These are phyloP conservation scores for Fraxinus dipetala DNA, from an alignment of 305 asterid genomes.

Conservation along the genomic window DNA sequence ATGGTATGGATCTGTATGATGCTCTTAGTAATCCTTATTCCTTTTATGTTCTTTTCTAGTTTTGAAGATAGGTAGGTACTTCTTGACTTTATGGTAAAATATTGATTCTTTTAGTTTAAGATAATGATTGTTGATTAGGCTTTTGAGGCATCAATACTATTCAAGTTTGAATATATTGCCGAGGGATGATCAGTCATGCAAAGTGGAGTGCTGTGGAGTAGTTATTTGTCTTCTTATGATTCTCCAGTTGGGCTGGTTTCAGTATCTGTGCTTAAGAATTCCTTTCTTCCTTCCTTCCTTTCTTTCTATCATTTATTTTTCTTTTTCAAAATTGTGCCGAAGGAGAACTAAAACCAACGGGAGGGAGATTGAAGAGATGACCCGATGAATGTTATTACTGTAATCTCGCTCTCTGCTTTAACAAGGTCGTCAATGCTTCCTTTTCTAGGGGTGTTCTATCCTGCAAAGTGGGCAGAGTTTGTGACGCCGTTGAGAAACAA, in stretches of 20 bases:
- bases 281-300: neutral
- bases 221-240: neutral
- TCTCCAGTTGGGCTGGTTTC: neutral
- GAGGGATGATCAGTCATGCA: neutral
- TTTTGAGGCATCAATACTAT: neutral
- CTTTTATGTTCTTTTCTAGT: neutral
- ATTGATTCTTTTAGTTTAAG: neutral
- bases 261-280: neutral
- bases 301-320: neutral
- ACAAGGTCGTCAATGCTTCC: neutral
- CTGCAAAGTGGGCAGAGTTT: neutral
- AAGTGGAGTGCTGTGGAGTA: neutral
- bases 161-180: neutral
- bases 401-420: neutral
- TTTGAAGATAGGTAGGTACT: neutral
- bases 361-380: neutral
- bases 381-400: neutral
- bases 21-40: constrained; percentile 9
- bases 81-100: neutral
- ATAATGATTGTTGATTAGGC: neutral
- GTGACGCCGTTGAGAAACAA: neutral
- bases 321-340: neutral
- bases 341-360: neutral
- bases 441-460: neutral
- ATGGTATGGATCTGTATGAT: constrained; percentile 45